Conservation (phyloP, 108 stramenopile species). For the Aurantiochytrium sp. region DNA sequence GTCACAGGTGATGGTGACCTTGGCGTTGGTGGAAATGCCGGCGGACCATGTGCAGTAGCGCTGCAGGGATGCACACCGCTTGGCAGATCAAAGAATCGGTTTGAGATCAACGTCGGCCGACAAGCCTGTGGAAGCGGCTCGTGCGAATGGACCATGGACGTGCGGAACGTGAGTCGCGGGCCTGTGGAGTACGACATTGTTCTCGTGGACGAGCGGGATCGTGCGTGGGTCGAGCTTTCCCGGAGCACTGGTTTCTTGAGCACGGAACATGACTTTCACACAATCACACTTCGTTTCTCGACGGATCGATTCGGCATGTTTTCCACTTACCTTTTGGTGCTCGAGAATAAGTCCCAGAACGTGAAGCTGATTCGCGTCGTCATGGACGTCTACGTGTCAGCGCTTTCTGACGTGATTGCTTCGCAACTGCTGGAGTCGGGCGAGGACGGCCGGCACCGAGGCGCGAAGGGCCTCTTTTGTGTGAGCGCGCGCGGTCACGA, state of each 20-base stretch:
- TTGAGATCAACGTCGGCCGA: not conserved
- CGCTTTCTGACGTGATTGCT: not conserved
- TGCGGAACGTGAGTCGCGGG: not conserved
- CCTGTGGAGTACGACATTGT: conserved; percentile 7
- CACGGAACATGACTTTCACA: not conserved
- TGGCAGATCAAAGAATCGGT: not conserved
- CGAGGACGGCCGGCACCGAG: no score
- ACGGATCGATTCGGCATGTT: not conserved
- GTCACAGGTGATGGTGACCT: no score
- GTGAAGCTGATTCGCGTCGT: not conserved
- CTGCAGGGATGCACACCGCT: not conserved
- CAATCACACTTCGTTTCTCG: not conserved
- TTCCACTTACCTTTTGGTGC: not conserved
- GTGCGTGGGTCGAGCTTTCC: not conserved
- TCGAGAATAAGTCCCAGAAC: not conserved
- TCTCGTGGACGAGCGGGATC: not conserved
- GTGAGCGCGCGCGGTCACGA: not conserved
- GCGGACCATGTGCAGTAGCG: not conserved
- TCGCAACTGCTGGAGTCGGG: not conserved
- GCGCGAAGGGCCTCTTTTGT: not conserved
- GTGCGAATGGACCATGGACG: not conserved
- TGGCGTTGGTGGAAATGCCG: not conserved
- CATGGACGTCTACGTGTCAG: not conserved
- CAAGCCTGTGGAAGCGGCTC: not conserved
- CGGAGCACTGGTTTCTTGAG: not conserved